A percentile compares a stretch with the other conserved stretches of the same genome.
phyloP scores from a whole-genome alignment of 371 early-diverging fungal genomes.

The Dichotomocladium elegans region DNA sequence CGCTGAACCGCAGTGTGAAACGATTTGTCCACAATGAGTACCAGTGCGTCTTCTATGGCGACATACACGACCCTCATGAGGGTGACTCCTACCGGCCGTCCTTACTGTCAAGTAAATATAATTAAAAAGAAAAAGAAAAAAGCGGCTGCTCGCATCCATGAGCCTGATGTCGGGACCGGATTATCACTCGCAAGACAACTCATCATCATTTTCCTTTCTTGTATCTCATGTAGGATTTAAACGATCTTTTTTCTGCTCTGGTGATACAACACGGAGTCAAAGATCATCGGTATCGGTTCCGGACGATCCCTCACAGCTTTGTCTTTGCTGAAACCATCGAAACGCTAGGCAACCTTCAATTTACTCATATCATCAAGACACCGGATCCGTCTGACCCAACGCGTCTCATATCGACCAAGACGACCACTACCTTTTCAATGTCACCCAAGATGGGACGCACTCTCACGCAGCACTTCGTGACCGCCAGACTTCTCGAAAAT shows the following conservation, averaged over 20 bases:
- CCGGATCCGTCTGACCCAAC: slow-evolving; percentile 19
- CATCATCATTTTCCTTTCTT: background rate
- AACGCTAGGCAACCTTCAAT: slow-evolving; percentile 42
- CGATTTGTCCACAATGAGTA: no score
- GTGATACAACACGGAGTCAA: slow-evolving; percentile 30
- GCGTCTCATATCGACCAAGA: background rate
- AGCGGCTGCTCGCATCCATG: background rate
- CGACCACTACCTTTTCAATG: background rate
- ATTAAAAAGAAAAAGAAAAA: no score
- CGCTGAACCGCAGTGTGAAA: no score
- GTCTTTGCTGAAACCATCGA: slow-evolving; percentile 52
- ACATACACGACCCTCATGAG: slow-evolving; percentile 24
- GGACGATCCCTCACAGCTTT: slow-evolving; percentile 48
- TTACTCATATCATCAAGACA: slow-evolving; percentile 46
- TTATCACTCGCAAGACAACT: background rate
- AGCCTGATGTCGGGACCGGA: no score
- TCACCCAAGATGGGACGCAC: background rate
- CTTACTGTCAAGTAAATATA: slow-evolving; percentile 22
- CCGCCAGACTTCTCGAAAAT: slow-evolving; percentile 45
- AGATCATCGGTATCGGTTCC: slow-evolving; percentile 46
- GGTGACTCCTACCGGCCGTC: slow-evolving; percentile 32
- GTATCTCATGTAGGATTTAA: slow-evolving; percentile 24
- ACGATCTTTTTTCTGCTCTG: slow-evolving; percentile 41
- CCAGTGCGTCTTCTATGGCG: background rate
- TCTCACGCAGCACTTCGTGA: slow-evolving; percentile 49